A percentile compares a stretch with the other conserved stretches of the same genome.
Conservation (phyloP, 1,284 basidiomycete genomes). For the Rhodotorula sp. region DNA sequence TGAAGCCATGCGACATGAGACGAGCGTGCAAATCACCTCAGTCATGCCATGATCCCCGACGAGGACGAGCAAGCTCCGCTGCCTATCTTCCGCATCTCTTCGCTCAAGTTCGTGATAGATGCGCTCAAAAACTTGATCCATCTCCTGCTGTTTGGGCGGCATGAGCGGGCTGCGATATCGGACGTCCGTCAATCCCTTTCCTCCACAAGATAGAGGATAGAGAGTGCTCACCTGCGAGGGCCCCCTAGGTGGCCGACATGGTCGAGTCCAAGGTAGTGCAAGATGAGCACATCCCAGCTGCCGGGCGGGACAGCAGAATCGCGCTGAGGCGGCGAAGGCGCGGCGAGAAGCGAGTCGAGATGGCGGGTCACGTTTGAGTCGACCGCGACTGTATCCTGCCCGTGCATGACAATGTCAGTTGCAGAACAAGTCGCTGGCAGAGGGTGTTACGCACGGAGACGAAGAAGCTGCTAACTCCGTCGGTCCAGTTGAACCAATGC, state of each 20-base stretch:
- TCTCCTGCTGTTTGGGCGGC: constrained; percentile 40
- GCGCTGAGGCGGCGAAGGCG: neutral
- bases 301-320: neutral
- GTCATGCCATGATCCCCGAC: constrained; percentile 44
- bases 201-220: rapidly evolving
- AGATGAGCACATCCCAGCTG: constrained; percentile 37
- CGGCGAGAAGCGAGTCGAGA: constrained; percentile 22
- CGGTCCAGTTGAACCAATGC: constrained; percentile 33
- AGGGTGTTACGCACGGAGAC: constrained; percentile 39
- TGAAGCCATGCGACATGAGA: too few relatives aligned
- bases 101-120: constrained; percentile 17
- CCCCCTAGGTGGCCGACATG: constrained; percentile 43
- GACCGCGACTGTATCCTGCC: constrained; percentile 38
- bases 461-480: constrained; percentile 42
- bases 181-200: rapidly evolving
- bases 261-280: constrained; percentile 44
- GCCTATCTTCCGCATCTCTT: constrained; percentile 20
- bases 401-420: neutral
- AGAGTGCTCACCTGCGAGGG: constrained; percentile 20
- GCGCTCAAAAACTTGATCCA: constrained; percentile 32
- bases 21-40: constrained; percentile 9
- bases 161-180: constrained; percentile 27
- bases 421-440: too few relatives aligned
- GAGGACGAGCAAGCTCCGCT: constrained; percentile 36
- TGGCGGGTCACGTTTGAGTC: constrained; percentile 42